Evolutionary conservation across 1,139 yeast species (phyloP).

Genomic region (Yamadazyma triangularis): DNA sequence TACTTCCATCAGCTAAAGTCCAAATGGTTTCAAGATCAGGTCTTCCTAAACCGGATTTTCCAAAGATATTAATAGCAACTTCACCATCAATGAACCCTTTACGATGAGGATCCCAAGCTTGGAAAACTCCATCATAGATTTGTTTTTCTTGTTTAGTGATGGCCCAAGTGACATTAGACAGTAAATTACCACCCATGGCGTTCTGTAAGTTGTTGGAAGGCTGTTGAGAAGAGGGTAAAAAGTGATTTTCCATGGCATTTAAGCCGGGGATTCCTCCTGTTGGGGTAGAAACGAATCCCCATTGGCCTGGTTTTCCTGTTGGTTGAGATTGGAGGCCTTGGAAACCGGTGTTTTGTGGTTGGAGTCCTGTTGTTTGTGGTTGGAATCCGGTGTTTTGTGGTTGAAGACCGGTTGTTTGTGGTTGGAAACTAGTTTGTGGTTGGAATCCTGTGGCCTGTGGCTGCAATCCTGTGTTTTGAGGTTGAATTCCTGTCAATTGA

Average conservation of each 20-base stretch:
- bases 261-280: conserved; percentile 75
- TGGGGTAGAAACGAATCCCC: conserved; percentile 77
- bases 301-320: conserved; percentile 75
- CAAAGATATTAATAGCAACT: conserved; percentile 79
- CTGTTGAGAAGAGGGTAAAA: conserved; percentile 59
- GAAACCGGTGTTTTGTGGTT: conserved; percentile 40
- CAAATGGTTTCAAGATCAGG: conserved; percentile 85
- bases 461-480: conserved; percentile 38
- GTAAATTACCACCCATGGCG: conserved; percentile 49
- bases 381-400: conserved; percentile 39
- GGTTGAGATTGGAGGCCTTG: conserved; percentile 45
- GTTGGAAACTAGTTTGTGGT: conserved; percentile 34
- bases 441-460: conserved; percentile 36
- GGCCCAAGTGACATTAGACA: conserved; percentile 63
- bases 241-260: conserved; percentile 68
- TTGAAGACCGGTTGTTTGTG: conserved; percentile 18
- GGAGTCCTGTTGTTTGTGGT: conserved; percentile 16
- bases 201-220: conserved; percentile 41
- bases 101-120: conserved; percentile 74
- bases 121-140: conserved; percentile 81
- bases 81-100: conserved; percentile 75
- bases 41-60: conserved; percentile 85
- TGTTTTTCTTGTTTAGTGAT: conserved; percentile 82
- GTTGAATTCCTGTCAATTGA: conserved; percentile 22
- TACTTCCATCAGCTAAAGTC: conserved; percentile 72